Percentiles rank a stretch among this genome's conserved stretches.
These are phyloP conservation scores for Stevia rebaudiana DNA, from an alignment of 140 eudicot genomes.

Conservation along the genomic window DNA sequence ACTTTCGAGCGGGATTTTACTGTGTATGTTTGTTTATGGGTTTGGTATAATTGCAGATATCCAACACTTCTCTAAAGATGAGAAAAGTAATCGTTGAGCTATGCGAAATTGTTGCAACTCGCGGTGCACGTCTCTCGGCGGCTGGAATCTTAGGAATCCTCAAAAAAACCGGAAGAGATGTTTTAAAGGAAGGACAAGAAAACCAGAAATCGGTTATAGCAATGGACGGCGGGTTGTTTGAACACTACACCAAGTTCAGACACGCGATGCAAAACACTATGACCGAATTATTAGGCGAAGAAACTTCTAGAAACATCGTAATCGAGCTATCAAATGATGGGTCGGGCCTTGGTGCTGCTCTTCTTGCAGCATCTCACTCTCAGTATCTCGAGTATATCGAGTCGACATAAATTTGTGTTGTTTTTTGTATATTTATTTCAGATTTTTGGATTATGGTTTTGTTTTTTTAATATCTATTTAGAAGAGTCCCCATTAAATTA, in stretches of 20 bases:
- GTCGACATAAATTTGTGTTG: constrained; percentile 20
- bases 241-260: constrained; percentile 78
- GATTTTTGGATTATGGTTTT: constrained; percentile 16
- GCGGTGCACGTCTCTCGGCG: constrained; percentile 91
- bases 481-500: constrained; percentile 19
- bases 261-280: constrained; percentile 48
- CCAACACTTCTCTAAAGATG: constrained; percentile 61
- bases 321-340: constrained; percentile 83
- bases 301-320: constrained; percentile 35
- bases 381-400: constrained; percentile 59
- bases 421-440: constrained; percentile 15
- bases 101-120: constrained; percentile 70
- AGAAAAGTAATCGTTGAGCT: constrained; percentile 59
- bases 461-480: constrained; percentile 11
- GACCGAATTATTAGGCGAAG: constrained; percentile 68
- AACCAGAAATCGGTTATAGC: constrained; percentile 67
- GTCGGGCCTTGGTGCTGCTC: constrained; percentile 95
- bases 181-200: constrained; percentile 39
- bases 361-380: constrained; percentile 90
- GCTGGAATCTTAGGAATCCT: constrained; percentile 85
- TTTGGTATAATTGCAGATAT: constrained; percentile 35
- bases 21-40: not conserved
- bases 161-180: constrained; percentile 66
- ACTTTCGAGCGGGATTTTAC: too few relatives aligned
- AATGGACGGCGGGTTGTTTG: constrained; percentile 83